A percentile compares a stretch with the other conserved stretches of the same genome.
Evolutionary conservation across 805 yeast species (phyloP).

Genomic region (Torulaspora quercuum): DNA sequence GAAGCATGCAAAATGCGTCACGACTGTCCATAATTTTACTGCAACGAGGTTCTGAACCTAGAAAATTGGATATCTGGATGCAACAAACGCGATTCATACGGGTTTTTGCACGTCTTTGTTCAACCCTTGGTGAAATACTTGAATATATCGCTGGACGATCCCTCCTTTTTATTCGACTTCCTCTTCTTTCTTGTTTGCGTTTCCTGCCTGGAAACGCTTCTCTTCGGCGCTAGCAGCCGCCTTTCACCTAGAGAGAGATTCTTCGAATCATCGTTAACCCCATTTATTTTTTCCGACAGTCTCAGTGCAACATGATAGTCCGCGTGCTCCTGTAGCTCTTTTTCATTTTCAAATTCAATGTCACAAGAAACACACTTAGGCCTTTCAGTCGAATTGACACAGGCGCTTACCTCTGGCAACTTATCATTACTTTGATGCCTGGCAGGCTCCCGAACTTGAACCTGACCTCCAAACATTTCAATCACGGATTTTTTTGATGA

Average conservation of each 20-base stretch:
- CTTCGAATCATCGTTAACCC: conserved; percentile 27
- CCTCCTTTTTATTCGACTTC: conserved; percentile 1
- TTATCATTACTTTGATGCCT: neutral
- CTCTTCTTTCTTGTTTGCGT: neutral
- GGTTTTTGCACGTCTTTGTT: neutral
- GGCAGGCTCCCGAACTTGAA: conserved; percentile 6
- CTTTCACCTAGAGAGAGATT: conserved; percentile 31
- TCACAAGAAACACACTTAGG: conserved; percentile 26
- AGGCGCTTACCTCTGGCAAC: too few relatives aligned
- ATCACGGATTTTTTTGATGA: conserved; percentile 34
- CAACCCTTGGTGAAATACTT: conserved; percentile 10
- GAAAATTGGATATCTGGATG: too few relatives aligned
- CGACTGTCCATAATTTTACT: too few relatives aligned
- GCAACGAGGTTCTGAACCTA: too few relatives aligned
- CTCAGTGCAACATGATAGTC: conserved; percentile 55
- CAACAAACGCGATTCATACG: neutral
- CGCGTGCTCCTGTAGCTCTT: conserved; percentile 43
- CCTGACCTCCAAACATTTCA: conserved; percentile 35
- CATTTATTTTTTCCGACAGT: conserved; percentile 45
- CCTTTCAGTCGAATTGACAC: too few relatives aligned
- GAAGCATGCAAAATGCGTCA: too few relatives aligned
- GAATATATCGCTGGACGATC: conserved; percentile 11
- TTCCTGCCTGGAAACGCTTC: conserved; percentile 1
- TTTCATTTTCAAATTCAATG: conserved; percentile 15
- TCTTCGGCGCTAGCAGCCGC: conserved; percentile 23